Percentiles rank a stretch among this genome's conserved stretches.
These are phyloP conservation scores for Gracilaria caudata DNA, from an alignment of 23 red algal genomes.

Conservation along the genomic window DNA sequence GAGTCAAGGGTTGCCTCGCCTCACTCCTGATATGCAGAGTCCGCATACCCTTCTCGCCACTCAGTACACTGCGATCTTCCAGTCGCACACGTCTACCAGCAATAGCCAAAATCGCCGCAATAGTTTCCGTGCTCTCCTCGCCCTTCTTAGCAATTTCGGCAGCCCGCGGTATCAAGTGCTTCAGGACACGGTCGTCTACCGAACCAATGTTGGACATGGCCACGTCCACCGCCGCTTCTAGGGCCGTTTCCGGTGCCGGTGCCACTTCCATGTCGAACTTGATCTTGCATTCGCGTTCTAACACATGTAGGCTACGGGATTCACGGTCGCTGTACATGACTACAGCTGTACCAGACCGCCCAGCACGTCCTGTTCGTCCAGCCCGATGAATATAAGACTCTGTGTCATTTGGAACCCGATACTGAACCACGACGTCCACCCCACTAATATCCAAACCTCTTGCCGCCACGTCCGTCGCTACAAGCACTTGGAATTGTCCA, in stretches of 20 bases:
- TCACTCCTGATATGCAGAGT: conserved; percentile 69
- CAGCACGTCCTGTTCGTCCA: conserved; percentile 94
- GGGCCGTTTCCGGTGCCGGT: conserved; percentile 74
- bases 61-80: conserved; percentile 79
- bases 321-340: conserved; percentile 89
- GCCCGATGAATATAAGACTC: conserved; percentile 94
- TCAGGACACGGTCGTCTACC: conserved; percentile 56
- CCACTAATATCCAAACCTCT: conserved; percentile 94
- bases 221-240: conserved; percentile 77
- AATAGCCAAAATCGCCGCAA: conserved; percentile 89
- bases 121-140: conserved; percentile 41
- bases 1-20: conserved; percentile 11
- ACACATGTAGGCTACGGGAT: conserved; percentile 28
- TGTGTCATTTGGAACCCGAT: conserved; percentile 80
- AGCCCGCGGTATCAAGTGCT: conserved; percentile 48
- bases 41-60: conserved; percentile 78
- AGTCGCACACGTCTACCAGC: conserved; percentile 63
- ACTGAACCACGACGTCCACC: conserved; percentile 95
- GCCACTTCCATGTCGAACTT: conserved; percentile 84
- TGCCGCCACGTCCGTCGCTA: conserved; percentile 98
- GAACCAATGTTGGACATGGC: conserved; percentile 51
- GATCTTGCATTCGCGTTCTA: conserved; percentile 82
- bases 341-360: conserved; percentile 82
- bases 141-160: conserved; percentile 43
- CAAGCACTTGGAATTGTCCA: conserved; percentile 89